These are phyloP conservation scores for Dinochytrium kinnereticum DNA, from an alignment of 371 early-diverging fungal genomes.

Conservation along the genomic window DNA sequence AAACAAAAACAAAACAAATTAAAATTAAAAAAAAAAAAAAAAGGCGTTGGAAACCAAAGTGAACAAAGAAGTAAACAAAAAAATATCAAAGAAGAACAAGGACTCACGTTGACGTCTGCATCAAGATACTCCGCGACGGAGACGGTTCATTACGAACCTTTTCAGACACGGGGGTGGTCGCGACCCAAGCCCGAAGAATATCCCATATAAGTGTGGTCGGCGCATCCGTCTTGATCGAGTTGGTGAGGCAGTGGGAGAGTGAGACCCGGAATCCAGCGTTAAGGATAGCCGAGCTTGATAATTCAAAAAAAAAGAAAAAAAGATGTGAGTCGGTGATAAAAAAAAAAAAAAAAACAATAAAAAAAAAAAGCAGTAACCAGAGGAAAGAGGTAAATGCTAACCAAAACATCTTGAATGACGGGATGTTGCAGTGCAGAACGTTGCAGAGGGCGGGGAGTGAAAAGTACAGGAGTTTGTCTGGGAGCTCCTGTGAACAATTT, in stretches of 20 bases:
- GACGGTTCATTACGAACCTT: no score
- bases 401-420: conserved; percentile 38
- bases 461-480: conserved; percentile 85
- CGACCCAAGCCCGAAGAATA: conserved; percentile 79
- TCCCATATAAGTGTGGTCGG: conserved; percentile 93
- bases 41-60: neutral
- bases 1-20: no score
- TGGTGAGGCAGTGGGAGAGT: conserved; percentile 84
- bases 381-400: no score
- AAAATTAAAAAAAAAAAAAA: neutral
- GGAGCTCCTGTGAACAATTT: conserved; percentile 44
- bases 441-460: conserved; percentile 66
- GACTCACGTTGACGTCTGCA: conserved; percentile 59
- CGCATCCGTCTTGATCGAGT: conserved; percentile 96
- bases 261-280: conserved; percentile 94
- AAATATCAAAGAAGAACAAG: neutral
- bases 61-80: neutral
- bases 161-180: conserved; percentile 67
- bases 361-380: no score
- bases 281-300: conserved; percentile 88
- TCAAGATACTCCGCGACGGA: conserved; percentile 65
- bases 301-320: no score
- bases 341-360: no score
- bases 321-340: no score
- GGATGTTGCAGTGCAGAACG: conserved; percentile 70